Evolutionary conservation across 305 asterid genomes (phyloP), one percentile per base, ranked within the genome.

Genomic region (Fraxinus xanthoxyloides): DNA sequence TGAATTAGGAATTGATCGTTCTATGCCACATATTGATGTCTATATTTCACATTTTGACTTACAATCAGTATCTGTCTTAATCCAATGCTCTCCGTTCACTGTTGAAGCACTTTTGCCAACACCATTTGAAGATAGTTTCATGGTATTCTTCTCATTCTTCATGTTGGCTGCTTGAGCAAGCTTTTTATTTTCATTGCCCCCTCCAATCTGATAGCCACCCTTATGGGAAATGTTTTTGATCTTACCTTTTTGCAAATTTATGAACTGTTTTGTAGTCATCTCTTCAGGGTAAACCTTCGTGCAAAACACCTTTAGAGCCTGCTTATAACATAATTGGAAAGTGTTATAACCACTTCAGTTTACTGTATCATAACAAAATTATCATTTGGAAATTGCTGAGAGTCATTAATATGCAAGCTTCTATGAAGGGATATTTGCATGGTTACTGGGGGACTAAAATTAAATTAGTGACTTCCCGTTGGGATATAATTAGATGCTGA

Each of bases 21-120:
- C 84, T 81, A 73, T 56, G 81, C 78, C 67, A 46, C 69, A 79
- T 79, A 31, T 38, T 77, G 31, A 81, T 79, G 72, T 48, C 23
- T n/a, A 34, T 77, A 38, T 61, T 72, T 77, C 79, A 75, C 15
- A 59, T 82, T 82, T 84, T 38, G 78, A 89, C 93, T 90, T 87
- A 90, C 93, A 90, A 80, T 90, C 92, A 56, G 90, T 87, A 81
- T 90, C 93, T 0, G 93, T 90, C 85, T 86, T 89, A 78, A 90
- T 90, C 93, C 93, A 90, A 7, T 85, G 93, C 78, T 83, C 93
- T 80, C 90, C 87, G 36, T 77, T 65, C 83, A 72, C 76, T 79
- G 79, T 69, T 76, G 92, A 82, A 82, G 85, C 87, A 82, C 69
- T 80, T 56, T 77, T 77, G 84, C 77, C 48, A 83, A 81, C 86